phyloP scores from a whole-genome alignment of 139 green algal species.

The Chlamydomonas asymmetrica region DNA sequence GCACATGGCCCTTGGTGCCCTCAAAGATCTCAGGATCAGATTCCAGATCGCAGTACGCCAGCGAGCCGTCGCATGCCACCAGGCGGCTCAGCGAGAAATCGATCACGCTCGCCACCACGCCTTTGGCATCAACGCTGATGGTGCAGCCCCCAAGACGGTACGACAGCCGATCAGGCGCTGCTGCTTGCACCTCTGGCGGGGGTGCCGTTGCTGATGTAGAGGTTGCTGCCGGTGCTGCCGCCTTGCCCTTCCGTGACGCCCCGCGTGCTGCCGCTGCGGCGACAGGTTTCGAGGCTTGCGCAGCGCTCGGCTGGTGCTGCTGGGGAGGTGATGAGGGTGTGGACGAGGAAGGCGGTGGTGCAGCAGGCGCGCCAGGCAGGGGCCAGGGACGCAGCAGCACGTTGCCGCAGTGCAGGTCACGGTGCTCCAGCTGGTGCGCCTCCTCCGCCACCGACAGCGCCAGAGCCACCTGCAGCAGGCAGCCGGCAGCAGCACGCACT shows the following conservation, averaged over 20 bases:
- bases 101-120: constrained; percentile 58
- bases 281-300: not conserved
- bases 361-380: too few species aligned
- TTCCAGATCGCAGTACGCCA: constrained; percentile 73
- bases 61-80: constrained; percentile 23
- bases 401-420: constrained; percentile 95
- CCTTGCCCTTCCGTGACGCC: too few species aligned
- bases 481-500: not conserved
- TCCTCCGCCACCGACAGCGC: constrained; percentile 88
- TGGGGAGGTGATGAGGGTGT: too few species aligned
- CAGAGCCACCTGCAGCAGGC: constrained; percentile 61
- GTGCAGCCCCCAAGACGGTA: not conserved
- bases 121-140: constrained; percentile 10
- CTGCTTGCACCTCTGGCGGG: not conserved
- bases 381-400: constrained; percentile 52
- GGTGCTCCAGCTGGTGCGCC: constrained; percentile 92
- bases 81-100: constrained; percentile 78
- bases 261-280: not conserved
- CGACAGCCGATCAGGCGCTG: not conserved
- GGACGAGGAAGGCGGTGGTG: too few species aligned
- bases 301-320: too few species aligned
- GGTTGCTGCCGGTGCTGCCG: not conserved
- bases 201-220: not conserved
- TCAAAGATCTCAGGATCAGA: constrained; percentile 88
- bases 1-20: constrained; percentile 77